phyloP scores from a whole-genome alignment of 495 filamentous ascomycete genomes.

The Aspergillus campestris region DNA sequence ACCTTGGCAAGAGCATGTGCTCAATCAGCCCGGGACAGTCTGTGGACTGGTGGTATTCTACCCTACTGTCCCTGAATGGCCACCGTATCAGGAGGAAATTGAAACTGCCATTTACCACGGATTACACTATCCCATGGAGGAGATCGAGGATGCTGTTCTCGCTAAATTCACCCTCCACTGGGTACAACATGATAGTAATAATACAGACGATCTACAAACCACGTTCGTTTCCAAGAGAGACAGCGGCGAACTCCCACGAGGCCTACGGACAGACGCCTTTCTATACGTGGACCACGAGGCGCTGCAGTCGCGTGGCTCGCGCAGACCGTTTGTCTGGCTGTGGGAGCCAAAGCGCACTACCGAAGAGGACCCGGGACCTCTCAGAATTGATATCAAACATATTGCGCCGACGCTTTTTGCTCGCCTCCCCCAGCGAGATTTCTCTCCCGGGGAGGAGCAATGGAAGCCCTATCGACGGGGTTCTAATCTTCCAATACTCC shows the following conservation, averaged over 20 bases:
- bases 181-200: constrained; percentile 1
- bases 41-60: constrained; percentile 10
- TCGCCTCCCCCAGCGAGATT: constrained; percentile 8
- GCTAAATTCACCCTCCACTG: constrained; percentile 8
- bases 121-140: constrained; percentile 1
- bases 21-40: not conserved
- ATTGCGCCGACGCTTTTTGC: constrained; percentile 11
- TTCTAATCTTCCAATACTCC: constrained; percentile 7
- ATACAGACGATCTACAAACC: constrained; percentile 1
- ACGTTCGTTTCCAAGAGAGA: constrained; percentile 1
- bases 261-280: constrained; percentile 7
- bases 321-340: constrained; percentile 6
- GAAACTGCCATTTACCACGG: constrained; percentile 6
- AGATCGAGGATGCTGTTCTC: constrained; percentile 4
- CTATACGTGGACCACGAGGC: constrained; percentile 9
- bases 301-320: constrained; percentile 3
- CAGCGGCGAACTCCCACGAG: constrained; percentile 2
- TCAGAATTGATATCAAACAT: constrained; percentile 12
- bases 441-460: constrained; percentile 5
- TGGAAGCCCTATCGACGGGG: constrained; percentile 8
- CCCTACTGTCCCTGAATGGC: not conserved
- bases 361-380: constrained; percentile 1
- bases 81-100: not conserved
- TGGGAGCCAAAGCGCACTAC: constrained; percentile 1
- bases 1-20: constrained; percentile 7